These are phyloP conservation scores for Camptophora hylomeconis DNA, from an alignment of 2,329 filamentous ascomycete species.

Conservation along the genomic window DNA sequence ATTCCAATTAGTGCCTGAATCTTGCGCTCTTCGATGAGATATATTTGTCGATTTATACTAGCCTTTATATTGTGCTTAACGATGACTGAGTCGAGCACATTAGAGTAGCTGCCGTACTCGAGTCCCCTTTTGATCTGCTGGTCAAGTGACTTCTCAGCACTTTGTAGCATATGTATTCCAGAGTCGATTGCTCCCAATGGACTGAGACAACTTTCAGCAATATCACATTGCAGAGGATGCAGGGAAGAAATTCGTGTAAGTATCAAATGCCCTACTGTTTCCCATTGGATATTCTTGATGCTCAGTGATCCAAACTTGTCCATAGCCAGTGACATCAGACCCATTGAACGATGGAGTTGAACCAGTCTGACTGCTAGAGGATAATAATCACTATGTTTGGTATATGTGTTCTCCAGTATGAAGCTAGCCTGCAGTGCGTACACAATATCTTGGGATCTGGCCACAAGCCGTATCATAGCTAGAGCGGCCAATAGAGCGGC, in stretches of 20 bases:
- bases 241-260: slow-evolving; percentile 34
- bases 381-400: slow-evolving; percentile 34
- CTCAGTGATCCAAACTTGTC: slow-evolving; percentile 31
- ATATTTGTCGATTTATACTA: slow-evolving; percentile 24
- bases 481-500: slow-evolving; percentile 13
- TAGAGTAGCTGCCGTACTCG: slow-evolving; percentile 30
- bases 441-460: slow-evolving; percentile 1
- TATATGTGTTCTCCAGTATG: slow-evolving; percentile 9
- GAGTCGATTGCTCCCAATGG: slow-evolving; percentile 28
- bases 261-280: slow-evolving; percentile 34
- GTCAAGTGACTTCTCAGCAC: slow-evolving; percentile 25
- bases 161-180: slow-evolving; percentile 29
- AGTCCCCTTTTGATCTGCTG: slow-evolving; percentile 26
- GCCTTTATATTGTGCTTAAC: slow-evolving; percentile 23
- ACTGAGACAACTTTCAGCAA: slow-evolving; percentile 25
- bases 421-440: slow-evolving; percentile 8
- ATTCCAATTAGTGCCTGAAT: slow-evolving; percentile 26
- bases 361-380: slow-evolving; percentile 31
- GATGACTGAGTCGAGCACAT: slow-evolving; percentile 28
- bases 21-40: slow-evolving; percentile 29
- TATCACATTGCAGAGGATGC: slow-evolving; percentile 29
- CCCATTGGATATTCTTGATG: slow-evolving; percentile 36
- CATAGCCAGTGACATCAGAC: slow-evolving; percentile 32
- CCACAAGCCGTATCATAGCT: slow-evolving; percentile 8
- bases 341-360: slow-evolving; percentile 30